phyloP scores from a whole-genome alignment of 441 rosid genomes.

The Metrosideros polymorpha region DNA sequence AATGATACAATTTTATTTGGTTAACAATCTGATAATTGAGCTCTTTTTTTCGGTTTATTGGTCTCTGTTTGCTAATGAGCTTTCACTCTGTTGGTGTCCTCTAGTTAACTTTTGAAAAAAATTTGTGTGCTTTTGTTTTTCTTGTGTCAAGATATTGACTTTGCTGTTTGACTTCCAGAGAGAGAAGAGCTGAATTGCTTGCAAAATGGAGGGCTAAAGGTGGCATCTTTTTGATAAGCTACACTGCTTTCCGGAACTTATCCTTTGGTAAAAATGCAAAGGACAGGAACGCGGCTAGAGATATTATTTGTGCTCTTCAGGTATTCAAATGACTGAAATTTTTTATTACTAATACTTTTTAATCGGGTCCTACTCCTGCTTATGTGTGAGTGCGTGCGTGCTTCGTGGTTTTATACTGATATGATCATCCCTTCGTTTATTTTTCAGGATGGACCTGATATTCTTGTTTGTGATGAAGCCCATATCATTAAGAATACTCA shows the following conservation, averaged over 20 bases:
- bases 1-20: background rate
- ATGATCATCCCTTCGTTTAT: background rate
- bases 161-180: slow-evolving; percentile 11
- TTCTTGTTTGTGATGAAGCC: slow-evolving; percentile 99
- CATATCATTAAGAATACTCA: slow-evolving; percentile 94
- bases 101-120: background rate
- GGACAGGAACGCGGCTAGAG: slow-evolving; percentile 67
- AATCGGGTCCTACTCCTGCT: background rate
- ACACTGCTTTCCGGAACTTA: slow-evolving; percentile 84
- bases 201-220: slow-evolving; percentile 94
- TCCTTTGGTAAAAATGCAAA: slow-evolving; percentile 85
- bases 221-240: slow-evolving; percentile 90
- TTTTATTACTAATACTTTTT: background rate
- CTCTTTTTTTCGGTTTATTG: background rate
- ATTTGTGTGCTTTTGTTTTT: background rate
- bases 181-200: slow-evolving; percentile 72
- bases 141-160: background rate
- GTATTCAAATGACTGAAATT: slow-evolving; percentile 20
- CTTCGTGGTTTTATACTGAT: background rate
- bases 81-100: background rate
- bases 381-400: background rate
- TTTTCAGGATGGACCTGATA: slow-evolving; percentile 96
- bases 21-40: background rate
- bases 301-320: slow-evolving; percentile 77
- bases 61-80: background rate